These are phyloP conservation scores for Phtheirospermum japonicum DNA, from an alignment of 257 asterid species.

Conservation along the genomic window DNA sequence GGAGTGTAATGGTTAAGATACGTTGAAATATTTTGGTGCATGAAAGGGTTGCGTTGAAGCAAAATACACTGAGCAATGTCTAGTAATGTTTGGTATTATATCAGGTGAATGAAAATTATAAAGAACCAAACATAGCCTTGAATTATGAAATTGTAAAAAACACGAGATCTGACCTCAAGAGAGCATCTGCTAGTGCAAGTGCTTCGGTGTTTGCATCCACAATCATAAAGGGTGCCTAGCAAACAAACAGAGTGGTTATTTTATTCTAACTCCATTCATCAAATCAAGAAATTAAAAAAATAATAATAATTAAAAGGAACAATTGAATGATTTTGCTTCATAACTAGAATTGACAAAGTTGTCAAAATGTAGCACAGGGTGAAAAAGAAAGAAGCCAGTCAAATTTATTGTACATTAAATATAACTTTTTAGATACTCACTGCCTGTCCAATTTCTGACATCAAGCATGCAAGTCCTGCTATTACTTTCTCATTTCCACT, in stretches of 20 bases:
- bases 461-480: constrained; percentile 77
- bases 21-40: background rate
- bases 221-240: constrained; percentile 72
- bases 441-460: constrained; percentile 94
- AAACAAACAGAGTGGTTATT: constrained; percentile 29
- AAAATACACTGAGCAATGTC: background rate
- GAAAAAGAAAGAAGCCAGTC: background rate
- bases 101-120: background rate
- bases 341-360: background rate
- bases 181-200: constrained; percentile 61
- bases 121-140: background rate
- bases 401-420: background rate
- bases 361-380: constrained; percentile 5
- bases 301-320: background rate
- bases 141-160: constrained; percentile 17
- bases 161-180: constrained; percentile 62
- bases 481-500: constrained; percentile 73
- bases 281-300: no score
- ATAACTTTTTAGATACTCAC: constrained; percentile 46
- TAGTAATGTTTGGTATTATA: background rate
- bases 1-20: background rate
- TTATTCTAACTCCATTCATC: constrained; percentile 13
- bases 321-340: no score
- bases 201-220: constrained; percentile 72
- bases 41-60: background rate